Evolutionary conservation across 345 rosid species (phyloP).

Genomic region (Eucalyptus caleyi): DNA sequence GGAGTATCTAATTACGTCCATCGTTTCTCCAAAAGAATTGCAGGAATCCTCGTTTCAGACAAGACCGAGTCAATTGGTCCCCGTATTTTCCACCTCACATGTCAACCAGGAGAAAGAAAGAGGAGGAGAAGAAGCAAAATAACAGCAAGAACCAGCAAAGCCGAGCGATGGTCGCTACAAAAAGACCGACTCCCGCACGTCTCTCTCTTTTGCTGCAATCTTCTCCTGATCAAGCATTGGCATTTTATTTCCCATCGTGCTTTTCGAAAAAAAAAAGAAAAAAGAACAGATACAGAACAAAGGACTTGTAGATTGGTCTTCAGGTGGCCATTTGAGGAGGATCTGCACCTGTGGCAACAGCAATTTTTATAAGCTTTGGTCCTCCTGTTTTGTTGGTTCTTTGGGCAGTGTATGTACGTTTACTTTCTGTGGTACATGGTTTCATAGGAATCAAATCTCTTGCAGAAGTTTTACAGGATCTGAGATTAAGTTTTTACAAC

Average conservation of each 20-base stretch:
- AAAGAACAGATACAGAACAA: background rate
- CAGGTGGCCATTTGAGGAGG: background rate
- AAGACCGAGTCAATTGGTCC: constrained; percentile 33
- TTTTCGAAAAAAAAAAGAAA: background rate
- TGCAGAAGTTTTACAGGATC: background rate
- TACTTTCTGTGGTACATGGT: background rate
- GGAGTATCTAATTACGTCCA: background rate
- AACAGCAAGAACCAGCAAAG: background rate
- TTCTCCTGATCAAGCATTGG: background rate
- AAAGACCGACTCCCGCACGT: background rate
- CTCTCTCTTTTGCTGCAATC: background rate
- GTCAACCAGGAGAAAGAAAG: background rate
- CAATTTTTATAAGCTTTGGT: background rate
- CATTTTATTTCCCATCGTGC: background rate
- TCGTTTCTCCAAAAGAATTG: constrained; percentile 14
- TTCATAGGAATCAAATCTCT: background rate
- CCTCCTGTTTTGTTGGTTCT: background rate
- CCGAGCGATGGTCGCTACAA: background rate
- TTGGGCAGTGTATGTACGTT: background rate
- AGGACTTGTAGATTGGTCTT: background rate
- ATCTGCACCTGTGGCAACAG: background rate
- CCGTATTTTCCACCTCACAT: constrained; percentile 2
- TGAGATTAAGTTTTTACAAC: background rate
- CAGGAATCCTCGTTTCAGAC: constrained; percentile 16
- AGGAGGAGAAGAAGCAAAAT: background rate